phyloP scores from a whole-genome alignment of 345 rosid genomes.

The Leavenworthia alabamica region DNA sequence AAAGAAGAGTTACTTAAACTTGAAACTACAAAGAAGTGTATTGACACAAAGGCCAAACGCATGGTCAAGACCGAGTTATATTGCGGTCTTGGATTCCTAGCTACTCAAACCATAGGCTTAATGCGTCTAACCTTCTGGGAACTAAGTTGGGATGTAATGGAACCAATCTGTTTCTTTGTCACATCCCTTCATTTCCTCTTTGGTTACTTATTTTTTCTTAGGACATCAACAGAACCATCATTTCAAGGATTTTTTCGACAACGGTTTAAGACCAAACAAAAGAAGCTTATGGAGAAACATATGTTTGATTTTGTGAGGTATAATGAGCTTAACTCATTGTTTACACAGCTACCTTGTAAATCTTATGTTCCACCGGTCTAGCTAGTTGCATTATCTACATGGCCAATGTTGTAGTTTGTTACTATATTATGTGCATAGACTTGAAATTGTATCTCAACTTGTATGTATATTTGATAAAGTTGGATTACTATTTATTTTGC shows the following conservation, averaged over 20 bases:
- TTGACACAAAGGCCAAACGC: slow-evolving; percentile 44
- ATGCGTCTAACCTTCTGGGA: slow-evolving; percentile 97
- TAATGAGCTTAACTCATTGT: slow-evolving; percentile 35
- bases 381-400: neutral
- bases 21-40: slow-evolving; percentile 52
- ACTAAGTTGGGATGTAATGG: slow-evolving; percentile 93
- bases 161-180: slow-evolving; percentile 85
- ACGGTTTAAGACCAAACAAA: slow-evolving; percentile 54
- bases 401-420: neutral
- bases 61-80: slow-evolving; percentile 59
- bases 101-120: slow-evolving; percentile 57
- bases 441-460: neutral
- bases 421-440: neutral
- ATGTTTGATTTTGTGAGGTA: slow-evolving; percentile 46
- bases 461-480: slow-evolving; percentile 15
- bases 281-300: slow-evolving; percentile 43
- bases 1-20: slow-evolving; percentile 47
- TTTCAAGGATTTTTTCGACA: slow-evolving; percentile 64
- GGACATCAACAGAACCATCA: slow-evolving; percentile 71
- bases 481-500: neutral
- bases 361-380: neutral
- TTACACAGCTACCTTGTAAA: slow-evolving; percentile 21
- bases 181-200: slow-evolving; percentile 52
- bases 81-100: slow-evolving; percentile 52
- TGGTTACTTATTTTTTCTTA: slow-evolving; percentile 61